phyloP scores from a whole-genome alignment of 495 filamentous ascomycete species.

The Penicillium robsamsonii region DNA sequence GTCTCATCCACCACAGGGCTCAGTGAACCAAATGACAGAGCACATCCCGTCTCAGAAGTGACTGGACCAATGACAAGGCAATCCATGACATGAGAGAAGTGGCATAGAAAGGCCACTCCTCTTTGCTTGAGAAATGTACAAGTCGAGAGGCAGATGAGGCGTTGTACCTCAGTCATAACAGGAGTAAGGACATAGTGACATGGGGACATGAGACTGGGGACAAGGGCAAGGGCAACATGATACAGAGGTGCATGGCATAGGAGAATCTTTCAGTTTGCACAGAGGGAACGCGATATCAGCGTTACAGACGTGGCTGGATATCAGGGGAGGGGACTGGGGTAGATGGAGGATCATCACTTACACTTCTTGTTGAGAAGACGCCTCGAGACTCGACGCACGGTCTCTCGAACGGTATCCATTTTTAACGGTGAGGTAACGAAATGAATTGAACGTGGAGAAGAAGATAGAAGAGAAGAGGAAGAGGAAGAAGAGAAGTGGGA shows the following conservation, averaged over 20 bases:
- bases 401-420: constrained; percentile 2
- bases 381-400: constrained; percentile 3
- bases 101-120: neutral
- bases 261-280: neutral
- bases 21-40: neutral
- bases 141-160: neutral
- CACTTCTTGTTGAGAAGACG: constrained; percentile 2
- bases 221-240: neutral
- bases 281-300: neutral
- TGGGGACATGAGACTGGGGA: neutral
- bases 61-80: neutral
- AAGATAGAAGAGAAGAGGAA: constrained; percentile 8
- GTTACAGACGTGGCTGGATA: neutral
- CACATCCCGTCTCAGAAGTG: neutral
- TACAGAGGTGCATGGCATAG: neutral
- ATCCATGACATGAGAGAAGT: neutral
- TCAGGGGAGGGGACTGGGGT: neutral
- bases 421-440: neutral
- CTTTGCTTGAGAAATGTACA: neutral
- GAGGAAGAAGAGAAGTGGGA: neutral
- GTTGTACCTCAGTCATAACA: neutral
- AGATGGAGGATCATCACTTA: neutral
- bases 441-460: neutral
- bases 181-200: neutral
- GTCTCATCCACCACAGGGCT: neutral